phyloP scores from a whole-genome alignment of 2,329 filamentous ascomycete genomes.

The Boeremia exigua region DNA sequence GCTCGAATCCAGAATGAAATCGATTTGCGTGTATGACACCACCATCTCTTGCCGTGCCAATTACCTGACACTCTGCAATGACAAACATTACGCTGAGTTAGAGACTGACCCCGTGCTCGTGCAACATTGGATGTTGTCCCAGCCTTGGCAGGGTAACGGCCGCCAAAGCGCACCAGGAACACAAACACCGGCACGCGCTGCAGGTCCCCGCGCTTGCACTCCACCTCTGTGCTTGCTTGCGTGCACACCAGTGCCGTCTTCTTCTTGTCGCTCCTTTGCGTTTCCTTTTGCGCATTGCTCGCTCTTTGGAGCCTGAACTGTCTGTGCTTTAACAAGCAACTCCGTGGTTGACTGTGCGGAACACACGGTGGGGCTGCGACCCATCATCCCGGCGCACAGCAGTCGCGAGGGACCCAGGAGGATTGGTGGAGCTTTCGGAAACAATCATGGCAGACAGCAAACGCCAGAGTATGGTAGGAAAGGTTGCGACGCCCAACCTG shows the following conservation, averaged over 20 bases:
- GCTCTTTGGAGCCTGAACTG: slow-evolving; percentile 15
- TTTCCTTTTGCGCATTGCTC: slow-evolving; percentile 45
- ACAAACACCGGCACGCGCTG: slow-evolving; percentile 29
- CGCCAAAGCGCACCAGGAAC: slow-evolving; percentile 10
- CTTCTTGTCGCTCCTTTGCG: slow-evolving; percentile 52
- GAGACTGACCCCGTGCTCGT: no score
- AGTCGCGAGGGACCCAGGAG: slow-evolving; percentile 8
- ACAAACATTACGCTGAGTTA: no score
- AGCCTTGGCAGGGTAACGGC: slow-evolving; percentile 14
- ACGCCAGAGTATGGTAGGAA: slow-evolving; percentile 61
- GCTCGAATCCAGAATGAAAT: slow-evolving; percentile 33
- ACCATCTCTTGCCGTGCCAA: background rate
- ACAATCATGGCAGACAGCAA: slow-evolving; percentile 63
- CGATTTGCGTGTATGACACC: slow-evolving; percentile 19
- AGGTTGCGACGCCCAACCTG: slow-evolving; percentile 56
- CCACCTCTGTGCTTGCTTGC: slow-evolving; percentile 24
- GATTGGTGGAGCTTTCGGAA: slow-evolving; percentile 3
- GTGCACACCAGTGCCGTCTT: slow-evolving; percentile 31
- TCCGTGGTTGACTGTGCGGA: slow-evolving; percentile 10
- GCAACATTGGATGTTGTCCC: background rate
- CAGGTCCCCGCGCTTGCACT: slow-evolving; percentile 20
- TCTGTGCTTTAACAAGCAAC: slow-evolving; percentile 10
- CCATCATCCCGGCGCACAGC: slow-evolving; percentile 11
- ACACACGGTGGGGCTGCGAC: slow-evolving; percentile 13
- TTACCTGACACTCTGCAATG: no score